Percentiles rank a stretch among this genome's conserved stretches.
These are phyloP conservation scores for Spathaspora girioi DNA, from an alignment of 805 yeast genomes.

Conservation along the genomic window DNA sequence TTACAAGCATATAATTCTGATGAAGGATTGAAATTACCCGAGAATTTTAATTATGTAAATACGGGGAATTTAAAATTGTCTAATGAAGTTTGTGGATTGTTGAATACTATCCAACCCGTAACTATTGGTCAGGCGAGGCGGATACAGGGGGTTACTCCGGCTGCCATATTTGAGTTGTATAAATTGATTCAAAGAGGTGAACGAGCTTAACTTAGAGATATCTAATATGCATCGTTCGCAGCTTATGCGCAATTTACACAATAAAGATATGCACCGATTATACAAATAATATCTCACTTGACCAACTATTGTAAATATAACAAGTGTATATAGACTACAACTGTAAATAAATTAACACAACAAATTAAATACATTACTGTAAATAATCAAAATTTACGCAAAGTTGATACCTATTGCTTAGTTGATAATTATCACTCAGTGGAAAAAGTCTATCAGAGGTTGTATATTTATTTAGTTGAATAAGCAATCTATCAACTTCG, in stretches of 20 bases:
- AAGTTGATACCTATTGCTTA: no score
- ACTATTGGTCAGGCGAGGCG: slow-evolving; percentile 95
- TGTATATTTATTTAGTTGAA: no score
- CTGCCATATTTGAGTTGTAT: slow-evolving; percentile 80
- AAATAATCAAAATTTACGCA: no score
- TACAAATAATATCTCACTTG: no score
- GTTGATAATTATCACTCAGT: no score
- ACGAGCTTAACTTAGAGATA: slow-evolving; percentile 7
- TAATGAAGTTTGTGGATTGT: slow-evolving; percentile 63
- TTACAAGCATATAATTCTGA: slow-evolving; percentile 80
- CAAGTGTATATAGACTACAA: neutral
- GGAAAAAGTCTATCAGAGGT: no score
- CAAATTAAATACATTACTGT: no score
- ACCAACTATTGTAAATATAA: no score
- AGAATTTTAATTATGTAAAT: slow-evolving; percentile 55
- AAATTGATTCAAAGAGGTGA: slow-evolving; percentile 44
- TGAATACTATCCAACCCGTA: slow-evolving; percentile 75
- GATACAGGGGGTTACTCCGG: slow-evolving; percentile 93
- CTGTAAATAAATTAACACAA: neutral
- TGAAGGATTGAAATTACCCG: slow-evolving; percentile 72
- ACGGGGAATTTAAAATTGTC: slow-evolving; percentile 56
- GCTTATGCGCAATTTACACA: no score
- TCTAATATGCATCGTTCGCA: no score
- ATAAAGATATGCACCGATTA: no score
- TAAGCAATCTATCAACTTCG: no score